Conservation (phyloP, 2,329 filamentous ascomycete species). For the Fusarium marasasianum region DNA sequence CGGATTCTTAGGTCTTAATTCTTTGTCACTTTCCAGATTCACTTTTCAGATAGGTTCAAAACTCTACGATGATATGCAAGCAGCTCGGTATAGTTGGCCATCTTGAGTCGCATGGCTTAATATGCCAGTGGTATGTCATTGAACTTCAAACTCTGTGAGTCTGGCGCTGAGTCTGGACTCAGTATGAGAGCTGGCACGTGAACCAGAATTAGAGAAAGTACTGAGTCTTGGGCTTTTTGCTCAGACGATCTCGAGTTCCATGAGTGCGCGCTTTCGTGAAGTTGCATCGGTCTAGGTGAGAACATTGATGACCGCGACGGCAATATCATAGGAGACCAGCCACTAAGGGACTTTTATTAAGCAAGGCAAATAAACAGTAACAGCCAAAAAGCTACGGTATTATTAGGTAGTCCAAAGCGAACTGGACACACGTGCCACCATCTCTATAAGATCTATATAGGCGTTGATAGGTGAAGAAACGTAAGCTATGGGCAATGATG, state of each 20-base stretch:
- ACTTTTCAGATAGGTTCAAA: not conserved
- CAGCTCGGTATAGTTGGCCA: not conserved
- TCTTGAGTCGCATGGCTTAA: not conserved
- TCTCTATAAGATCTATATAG: not conserved
- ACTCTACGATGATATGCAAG: not conserved
- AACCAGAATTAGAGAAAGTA: no score
- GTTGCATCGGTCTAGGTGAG: no score
- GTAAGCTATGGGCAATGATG: not conserved
- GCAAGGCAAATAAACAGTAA: no score
- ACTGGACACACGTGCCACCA: not conserved
- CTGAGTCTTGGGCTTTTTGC: no score
- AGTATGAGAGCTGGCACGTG: no score
- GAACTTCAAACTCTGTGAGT: not conserved
- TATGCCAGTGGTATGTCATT: not conserved
- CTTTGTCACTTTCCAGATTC: not conserved
- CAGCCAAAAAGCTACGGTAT: no score
- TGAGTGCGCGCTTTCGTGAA: no score
- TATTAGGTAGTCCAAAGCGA: not conserved
- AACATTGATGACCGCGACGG: no score
- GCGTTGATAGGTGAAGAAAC: not conserved
- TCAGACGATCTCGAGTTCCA: no score
- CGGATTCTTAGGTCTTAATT: not conserved
- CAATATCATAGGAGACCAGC: no score
- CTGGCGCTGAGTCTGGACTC: no score
- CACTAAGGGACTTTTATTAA: no score